Evolutionary conservation across 768 basidiomycete species (phyloP), one percentile per base, ranked within the genome.

Genomic region (Collybia sordida): DNA sequence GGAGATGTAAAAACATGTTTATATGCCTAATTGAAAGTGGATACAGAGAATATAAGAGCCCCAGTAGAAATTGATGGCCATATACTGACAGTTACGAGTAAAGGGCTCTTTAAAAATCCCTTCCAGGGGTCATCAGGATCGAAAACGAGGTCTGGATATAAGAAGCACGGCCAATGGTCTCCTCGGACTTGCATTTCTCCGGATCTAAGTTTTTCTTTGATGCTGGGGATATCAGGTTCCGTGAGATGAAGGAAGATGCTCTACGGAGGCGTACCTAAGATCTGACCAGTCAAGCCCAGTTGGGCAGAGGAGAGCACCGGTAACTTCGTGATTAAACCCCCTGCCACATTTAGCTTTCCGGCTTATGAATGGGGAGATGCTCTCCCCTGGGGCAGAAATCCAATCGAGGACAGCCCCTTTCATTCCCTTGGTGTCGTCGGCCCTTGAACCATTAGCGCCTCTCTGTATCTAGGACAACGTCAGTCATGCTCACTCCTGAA

Each of bases 51-150:
- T n/a, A n/a, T n/a, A n/a, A n/a, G n/a, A n/a, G n/a, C n/a, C n/a
- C n/a, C n/a, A n/a, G n/a, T n/a, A n/a, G n/a, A n/a, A n/a, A n/a
- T n/a, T n/a, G n/a, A n/a, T n/a, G n/a, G n/a, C n/a, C n/a, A n/a
- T n/a, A n/a, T 3, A 46, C 55, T 34, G 39, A 64, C 62, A 36
- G 38, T 53, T 6, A 66, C 54, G 1, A 68, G 55, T 4, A 63
- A 21, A 1, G 24, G 3, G 34, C 62, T 60, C 18, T 50, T 19
- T 22, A 65, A 52, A 1, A 66, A 53, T 8, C 66, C 61, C 0
- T 59, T 54, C 66, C 62, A 66, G 0, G 62, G 64, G 34, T 67
- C 54, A 14, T 62, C 53, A 1, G 49, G 41, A 28, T 66, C 48
- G 39, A 58, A 67, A 1, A 22, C 25, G 34, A 55, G 51, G n/a